Conservation (phyloP, 225 moss, liverwort and hornwort genomes). For the Anthoceros angustus region DNA sequence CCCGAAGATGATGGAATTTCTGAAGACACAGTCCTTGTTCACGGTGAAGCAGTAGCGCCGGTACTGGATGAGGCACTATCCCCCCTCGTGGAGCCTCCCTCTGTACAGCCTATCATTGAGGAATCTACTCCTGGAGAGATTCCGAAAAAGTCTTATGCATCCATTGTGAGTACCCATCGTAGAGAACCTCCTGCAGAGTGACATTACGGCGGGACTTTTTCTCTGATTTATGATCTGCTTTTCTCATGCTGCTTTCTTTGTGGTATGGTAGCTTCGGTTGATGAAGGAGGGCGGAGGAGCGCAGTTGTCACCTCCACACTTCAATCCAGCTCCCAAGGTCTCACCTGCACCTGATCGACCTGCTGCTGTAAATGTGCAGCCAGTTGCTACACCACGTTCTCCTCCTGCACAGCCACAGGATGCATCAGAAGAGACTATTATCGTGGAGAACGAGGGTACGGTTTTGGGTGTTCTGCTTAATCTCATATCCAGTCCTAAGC, state of each 20-base stretch:
- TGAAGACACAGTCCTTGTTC: constrained; percentile 21
- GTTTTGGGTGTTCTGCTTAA: background rate
- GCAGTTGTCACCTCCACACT: constrained; percentile 2
- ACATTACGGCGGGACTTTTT: too few species aligned
- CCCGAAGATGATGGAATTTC: constrained; percentile 21
- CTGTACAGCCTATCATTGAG: constrained; percentile 10
- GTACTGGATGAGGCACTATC: constrained; percentile 20
- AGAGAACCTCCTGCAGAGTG: background rate
- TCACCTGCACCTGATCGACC: constrained; percentile 27
- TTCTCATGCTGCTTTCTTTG: background rate
- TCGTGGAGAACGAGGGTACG: constrained; percentile 54
- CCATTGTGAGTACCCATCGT: constrained; percentile 16
- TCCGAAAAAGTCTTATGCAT: constrained; percentile 33
- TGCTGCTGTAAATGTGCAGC: constrained; percentile 14
- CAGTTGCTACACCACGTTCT: constrained; percentile 16
- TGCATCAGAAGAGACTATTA: constrained; percentile 23
- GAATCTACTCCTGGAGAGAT: constrained; percentile 17
- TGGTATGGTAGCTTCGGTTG: constrained; percentile 6
- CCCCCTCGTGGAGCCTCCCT: constrained; percentile 10
- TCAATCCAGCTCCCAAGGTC: constrained; percentile 19
- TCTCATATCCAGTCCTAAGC: background rate
- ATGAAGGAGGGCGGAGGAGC: constrained; percentile 8
- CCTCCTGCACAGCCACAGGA: constrained; percentile 25
- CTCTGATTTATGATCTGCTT: too few species aligned
- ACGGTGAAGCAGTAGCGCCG: constrained; percentile 20